phyloP scores from a whole-genome alignment of 345 rosid genomes.

The Rhizophora apiculata region DNA sequence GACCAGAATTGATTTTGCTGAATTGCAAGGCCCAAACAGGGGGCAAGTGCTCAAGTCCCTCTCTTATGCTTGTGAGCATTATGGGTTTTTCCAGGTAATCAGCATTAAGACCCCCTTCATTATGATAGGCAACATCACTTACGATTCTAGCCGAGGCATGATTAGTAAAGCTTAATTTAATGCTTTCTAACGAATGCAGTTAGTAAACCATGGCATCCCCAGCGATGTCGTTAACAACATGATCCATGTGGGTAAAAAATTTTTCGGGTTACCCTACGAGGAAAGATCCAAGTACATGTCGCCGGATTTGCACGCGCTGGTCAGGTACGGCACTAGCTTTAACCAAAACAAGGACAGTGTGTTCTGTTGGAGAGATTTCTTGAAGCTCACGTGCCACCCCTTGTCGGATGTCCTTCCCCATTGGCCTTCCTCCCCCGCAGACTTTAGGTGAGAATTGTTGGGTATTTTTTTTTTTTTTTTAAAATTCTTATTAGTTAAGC shows the following conservation, averaged over 20 bases:
- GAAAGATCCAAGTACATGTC: conserved; percentile 81
- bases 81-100: conserved; percentile 77
- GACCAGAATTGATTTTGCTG: conserved; percentile 67
- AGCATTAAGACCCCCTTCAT: neutral
- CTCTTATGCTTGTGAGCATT: conserved; percentile 58
- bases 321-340: conserved; percentile 88
- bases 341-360: conserved; percentile 80
- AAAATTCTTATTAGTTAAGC: neutral
- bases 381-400: conserved; percentile 71
- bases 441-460: conserved; percentile 50
- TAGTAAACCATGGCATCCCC: conserved; percentile 74
- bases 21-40: conserved; percentile 55
- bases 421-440: conserved; percentile 86
- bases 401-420: conserved; percentile 48
- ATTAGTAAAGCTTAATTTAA: neutral
- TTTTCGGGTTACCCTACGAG: conserved; percentile 67
- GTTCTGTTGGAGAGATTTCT: conserved; percentile 89
- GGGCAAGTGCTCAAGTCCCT: conserved; percentile 48
- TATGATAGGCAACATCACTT: neutral
- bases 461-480: neutral
- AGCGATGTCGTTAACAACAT: conserved; percentile 47
- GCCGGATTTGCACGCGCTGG: conserved; percentile 59
- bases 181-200: conserved; percentile 29
- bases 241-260: conserved; percentile 62
- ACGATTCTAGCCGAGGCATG: neutral